phyloP scores from a whole-genome alignment of 192 early-diverging fungal species.

The Umbelopsis vinacea region DNA sequence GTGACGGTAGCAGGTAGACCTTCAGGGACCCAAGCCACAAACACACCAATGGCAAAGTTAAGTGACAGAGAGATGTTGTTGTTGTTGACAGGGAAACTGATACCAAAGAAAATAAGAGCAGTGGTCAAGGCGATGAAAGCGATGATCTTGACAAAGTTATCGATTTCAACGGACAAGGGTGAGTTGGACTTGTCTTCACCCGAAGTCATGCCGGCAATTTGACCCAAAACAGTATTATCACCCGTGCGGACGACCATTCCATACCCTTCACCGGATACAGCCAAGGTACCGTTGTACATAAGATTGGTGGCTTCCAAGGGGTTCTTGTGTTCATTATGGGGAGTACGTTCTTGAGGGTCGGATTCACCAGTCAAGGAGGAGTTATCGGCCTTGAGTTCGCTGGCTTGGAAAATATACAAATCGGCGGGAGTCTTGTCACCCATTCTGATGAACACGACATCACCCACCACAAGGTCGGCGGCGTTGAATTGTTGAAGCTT shows the following conservation, averaged over 20 bases:
- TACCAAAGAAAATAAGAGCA: constrained; percentile 84
- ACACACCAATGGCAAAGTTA: constrained; percentile 91
- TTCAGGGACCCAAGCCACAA: constrained; percentile 92
- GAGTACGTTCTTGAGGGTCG: constrained; percentile 85
- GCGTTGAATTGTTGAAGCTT: constrained; percentile 71
- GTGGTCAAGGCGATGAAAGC: constrained; percentile 77
- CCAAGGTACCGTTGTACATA: constrained; percentile 88
- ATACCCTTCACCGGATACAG: constrained; percentile 84
- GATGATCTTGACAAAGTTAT: constrained; percentile 85
- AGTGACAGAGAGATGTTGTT: constrained; percentile 67
- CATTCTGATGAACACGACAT: constrained; percentile 86
- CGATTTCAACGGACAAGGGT: constrained; percentile 80
- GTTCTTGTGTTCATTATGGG: constrained; percentile 70
- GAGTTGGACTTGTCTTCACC: constrained; percentile 76
- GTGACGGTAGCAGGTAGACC: constrained; percentile 95
- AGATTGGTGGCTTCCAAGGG: constrained; percentile 94
- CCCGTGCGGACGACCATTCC: constrained; percentile 94
- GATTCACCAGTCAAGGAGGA: constrained; percentile 95
- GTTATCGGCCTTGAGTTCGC: constrained; percentile 96
- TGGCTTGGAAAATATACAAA: constrained; percentile 75
- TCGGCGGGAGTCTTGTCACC: constrained; percentile 98
- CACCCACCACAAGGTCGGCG: constrained; percentile 79
- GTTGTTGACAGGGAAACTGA: constrained; percentile 64
- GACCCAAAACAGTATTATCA: constrained; percentile 93
- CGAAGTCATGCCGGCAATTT: constrained; percentile 87